phyloP scores from a whole-genome alignment of 2,329 filamentous ascomycete genomes.

The Fusarium pininemorale region DNA sequence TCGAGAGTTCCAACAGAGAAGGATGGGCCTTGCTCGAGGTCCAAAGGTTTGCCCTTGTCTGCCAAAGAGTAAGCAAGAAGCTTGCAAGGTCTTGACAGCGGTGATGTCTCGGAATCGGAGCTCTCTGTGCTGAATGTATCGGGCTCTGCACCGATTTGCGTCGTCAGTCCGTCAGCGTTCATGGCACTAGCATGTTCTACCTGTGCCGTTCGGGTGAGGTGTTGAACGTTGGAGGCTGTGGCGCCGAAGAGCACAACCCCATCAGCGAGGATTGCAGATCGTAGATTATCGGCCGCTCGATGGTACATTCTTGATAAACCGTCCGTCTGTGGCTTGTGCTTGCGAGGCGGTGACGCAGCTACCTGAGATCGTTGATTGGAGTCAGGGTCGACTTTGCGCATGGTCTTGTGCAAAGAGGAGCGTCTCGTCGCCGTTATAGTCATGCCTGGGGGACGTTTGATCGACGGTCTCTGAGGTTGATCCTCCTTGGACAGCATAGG shows the following conservation, averaged over 20 bases:
- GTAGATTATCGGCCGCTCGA: slow-evolving; percentile 43
- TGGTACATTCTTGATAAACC: slow-evolving; percentile 41
- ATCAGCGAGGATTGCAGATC: slow-evolving; percentile 44
- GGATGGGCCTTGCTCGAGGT: slow-evolving; percentile 42
- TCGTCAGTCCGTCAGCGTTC: slow-evolving; percentile 30
- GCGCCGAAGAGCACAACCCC: slow-evolving; percentile 46
- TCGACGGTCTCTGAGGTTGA: not conserved
- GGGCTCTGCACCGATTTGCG: slow-evolving; percentile 23
- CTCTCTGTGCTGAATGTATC: slow-evolving; percentile 39
- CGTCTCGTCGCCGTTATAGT: slow-evolving; percentile 22
- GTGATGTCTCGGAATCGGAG: slow-evolving; percentile 44
- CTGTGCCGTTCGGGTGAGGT: slow-evolving; percentile 1
- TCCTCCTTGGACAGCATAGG: slow-evolving; percentile 12
- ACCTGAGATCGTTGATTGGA: not conserved
- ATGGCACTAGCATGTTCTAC: not conserved
- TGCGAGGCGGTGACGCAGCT: not conserved
- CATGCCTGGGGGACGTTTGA: slow-evolving; percentile 32
- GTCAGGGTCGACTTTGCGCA: slow-evolving; percentile 14
- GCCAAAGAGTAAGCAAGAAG: slow-evolving; percentile 43
- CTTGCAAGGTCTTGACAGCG: slow-evolving; percentile 41
- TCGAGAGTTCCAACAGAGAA: slow-evolving; percentile 44
- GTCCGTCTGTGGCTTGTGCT: slow-evolving; percentile 24
- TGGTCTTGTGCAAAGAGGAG: slow-evolving; percentile 8
- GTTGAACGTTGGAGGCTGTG: slow-evolving; percentile 33
- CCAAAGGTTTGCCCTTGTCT: slow-evolving; percentile 35